Evolutionary conservation across 2,329 filamentous ascomycete genomes (phyloP), one percentile per base, ranked within the genome.

Genomic region (Cladosporium halotolerans): DNA sequence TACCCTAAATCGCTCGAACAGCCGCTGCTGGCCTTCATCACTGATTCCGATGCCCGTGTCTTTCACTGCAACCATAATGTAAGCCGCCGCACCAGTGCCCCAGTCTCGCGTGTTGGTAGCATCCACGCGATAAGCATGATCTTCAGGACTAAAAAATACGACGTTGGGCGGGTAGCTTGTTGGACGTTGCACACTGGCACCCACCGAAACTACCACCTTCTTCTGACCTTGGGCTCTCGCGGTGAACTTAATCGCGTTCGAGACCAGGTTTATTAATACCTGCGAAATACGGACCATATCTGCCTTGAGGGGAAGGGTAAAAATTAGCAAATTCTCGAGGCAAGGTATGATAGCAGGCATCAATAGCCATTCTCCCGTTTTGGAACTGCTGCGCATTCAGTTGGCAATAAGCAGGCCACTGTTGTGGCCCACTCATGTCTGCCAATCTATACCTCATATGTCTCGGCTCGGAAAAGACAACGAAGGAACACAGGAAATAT

Each of bases 201-300:
- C 43, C 9, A 52, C 7, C 9, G 43, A 44, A 13, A 66, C 62
- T 1, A 52, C 49, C 31, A 68, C 58, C 11, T 28, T 52, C 53
- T 60, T 66, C 23, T 61, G 54, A 1, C 62, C 62, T 5, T 60
- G 32, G 11, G 47, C 58, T 13, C 57, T 57, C 3, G 72, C 70
- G 0, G 73, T 74, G 57, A 76, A 76, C 50, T 76, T 76, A 63
- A 76, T 73, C 0, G 71, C 69, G 46, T 75, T 75, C 7, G 73
- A 74, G n/a, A 75, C 65, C 2, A 76, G 62, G 40, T 69, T 69
- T 51, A 70, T 69, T 34, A 72, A 64, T 2, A 76, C 70, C 42
- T 76, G 63, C 16, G 57, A 55, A 7, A 64, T 46, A 9, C 64
- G 57, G 8, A 4, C 33, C 33, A 36, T 36, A 36, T 36, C 33